Evolutionary conservation across 495 filamentous ascomycete genomes (phyloP).

Genomic region (Aspergillus bridgeri): DNA sequence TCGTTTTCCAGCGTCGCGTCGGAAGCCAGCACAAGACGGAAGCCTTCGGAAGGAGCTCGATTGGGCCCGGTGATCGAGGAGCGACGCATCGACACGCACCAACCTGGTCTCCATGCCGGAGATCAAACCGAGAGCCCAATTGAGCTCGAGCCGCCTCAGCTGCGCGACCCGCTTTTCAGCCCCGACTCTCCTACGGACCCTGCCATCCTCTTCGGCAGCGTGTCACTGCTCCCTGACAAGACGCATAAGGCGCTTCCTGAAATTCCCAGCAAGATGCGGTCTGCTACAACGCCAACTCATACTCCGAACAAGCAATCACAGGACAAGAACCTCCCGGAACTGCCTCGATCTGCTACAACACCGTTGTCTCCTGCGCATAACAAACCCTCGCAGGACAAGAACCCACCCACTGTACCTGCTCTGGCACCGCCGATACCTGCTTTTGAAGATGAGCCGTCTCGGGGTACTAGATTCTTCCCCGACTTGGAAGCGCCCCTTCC

Average conservation of each 20-base stretch:
- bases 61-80: constrained; percentile 39
- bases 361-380: not conserved
- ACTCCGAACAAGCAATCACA: not conserved
- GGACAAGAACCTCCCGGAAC: not conserved
- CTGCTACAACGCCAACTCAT: constrained; percentile 21
- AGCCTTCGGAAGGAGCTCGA: constrained; percentile 31
- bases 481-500: not conserved
- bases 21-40: constrained; percentile 33
- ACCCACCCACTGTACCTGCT: not conserved
- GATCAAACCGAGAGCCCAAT: constrained; percentile 23
- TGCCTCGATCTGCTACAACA: constrained; percentile 22
- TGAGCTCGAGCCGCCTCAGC: constrained; percentile 32
- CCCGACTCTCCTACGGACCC: constrained; percentile 62
- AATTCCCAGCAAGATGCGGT: constrained; percentile 23
- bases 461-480: not conserved
- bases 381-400: not conserved
- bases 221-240: constrained; percentile 40
- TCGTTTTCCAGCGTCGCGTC: constrained; percentile 62
- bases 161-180: constrained; percentile 31
- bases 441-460: not conserved
- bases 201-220: constrained; percentile 41
- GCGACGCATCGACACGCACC: constrained; percentile 20
- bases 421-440: not conserved
- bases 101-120: constrained; percentile 16
- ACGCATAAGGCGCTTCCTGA: constrained; percentile 17